Conservation (phyloP, 352 stramenopile species). For the Pythium myriotylum region DNA sequence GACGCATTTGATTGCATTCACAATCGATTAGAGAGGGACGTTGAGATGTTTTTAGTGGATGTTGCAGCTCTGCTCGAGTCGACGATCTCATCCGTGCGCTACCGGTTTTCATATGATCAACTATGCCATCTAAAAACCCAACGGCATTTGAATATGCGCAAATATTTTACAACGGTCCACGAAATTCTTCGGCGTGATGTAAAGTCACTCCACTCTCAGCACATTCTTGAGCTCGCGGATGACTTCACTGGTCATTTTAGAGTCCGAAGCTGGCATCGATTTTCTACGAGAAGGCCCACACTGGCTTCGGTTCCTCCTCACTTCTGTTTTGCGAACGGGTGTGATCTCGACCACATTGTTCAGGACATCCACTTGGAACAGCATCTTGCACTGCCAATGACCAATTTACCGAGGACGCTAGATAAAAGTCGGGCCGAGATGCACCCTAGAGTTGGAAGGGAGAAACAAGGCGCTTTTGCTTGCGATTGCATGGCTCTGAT, state of each 20-base stretch:
- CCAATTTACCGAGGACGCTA: conserved; percentile 67
- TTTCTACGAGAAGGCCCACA: conserved; percentile 36
- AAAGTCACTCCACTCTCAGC: conserved; percentile 58
- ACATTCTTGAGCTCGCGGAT: conserved; percentile 59
- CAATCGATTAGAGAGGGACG: conserved; percentile 48
- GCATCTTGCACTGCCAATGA: conserved; percentile 62
- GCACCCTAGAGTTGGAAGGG: conserved; percentile 42
- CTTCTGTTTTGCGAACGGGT: conserved; percentile 64
- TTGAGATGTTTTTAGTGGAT: conserved; percentile 50
- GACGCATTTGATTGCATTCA: conserved; percentile 48
- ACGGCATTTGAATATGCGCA: conserved; percentile 43
- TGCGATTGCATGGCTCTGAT: conserved; percentile 64
- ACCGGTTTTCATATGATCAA: conserved; percentile 50
- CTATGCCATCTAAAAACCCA: conserved; percentile 35
- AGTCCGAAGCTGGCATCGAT: conserved; percentile 57
- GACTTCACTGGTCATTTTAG: conserved; percentile 67
- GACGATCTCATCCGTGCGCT: conserved; percentile 38
- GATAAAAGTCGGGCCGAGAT: conserved; percentile 49
- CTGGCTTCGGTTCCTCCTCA: conserved; percentile 27
- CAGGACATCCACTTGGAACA: conserved; percentile 56
- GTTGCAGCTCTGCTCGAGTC: conserved; percentile 38
- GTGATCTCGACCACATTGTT: conserved; percentile 33
- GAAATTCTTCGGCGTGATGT: conserved; percentile 53
- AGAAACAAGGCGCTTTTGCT: conserved; percentile 61
- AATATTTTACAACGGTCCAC: conserved; percentile 43